Evolutionary conservation across 2,329 filamentous ascomycete species (phyloP), one percentile per base, ranked within the genome.

Genomic region (Colletotrichum plurivorum): DNA sequence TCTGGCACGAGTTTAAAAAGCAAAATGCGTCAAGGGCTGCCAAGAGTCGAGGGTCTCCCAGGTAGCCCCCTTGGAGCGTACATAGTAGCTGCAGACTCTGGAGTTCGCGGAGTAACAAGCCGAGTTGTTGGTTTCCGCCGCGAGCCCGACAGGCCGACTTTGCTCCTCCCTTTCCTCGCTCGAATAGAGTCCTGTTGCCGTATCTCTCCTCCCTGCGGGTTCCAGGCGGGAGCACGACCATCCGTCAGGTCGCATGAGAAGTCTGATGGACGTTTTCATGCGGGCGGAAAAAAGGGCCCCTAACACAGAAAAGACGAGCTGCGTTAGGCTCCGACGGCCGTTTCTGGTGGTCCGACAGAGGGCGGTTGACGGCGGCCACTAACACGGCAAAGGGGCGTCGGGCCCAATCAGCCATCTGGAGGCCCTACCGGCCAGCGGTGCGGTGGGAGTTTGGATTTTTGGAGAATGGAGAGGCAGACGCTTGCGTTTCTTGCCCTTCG

Each of bases 311-410:
- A 54, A 41, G 54, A 66, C 52, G 45, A 63, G 63, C 45, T 54
- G 27, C 57, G 41, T 70, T 45, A 63, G 67, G 63, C 67, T 70
- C 63, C 67, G 67, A 62, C 57, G 52, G 52, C 67, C 63, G 64
- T 68, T 70, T 70, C 63, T 70, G 67, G 67, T 63, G 52, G 63
- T 63, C 63, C 67, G 67, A 57, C 46, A 67, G 41, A 67, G 39
- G 63, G 67, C 67, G 64, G 67, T 57, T 68, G 63, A 52, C 20
- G 67, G 63, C 67, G 45, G 56, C 63, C 56, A 45, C 52, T 64
- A 56, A 62, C n/a, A 61, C 43, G 62, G 67, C 55, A 41, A 57
- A 69, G 52, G 63, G 63, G 63, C 63, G 46, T 54, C 63, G 46
- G 41, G 46, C 27, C 57, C 67, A 70, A 68, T 63, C 67, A 70